These are phyloP conservation scores for Agroathelia rolfsii DNA, from an alignment of 1,284 basidiomycete species.

Conservation along the genomic window DNA sequence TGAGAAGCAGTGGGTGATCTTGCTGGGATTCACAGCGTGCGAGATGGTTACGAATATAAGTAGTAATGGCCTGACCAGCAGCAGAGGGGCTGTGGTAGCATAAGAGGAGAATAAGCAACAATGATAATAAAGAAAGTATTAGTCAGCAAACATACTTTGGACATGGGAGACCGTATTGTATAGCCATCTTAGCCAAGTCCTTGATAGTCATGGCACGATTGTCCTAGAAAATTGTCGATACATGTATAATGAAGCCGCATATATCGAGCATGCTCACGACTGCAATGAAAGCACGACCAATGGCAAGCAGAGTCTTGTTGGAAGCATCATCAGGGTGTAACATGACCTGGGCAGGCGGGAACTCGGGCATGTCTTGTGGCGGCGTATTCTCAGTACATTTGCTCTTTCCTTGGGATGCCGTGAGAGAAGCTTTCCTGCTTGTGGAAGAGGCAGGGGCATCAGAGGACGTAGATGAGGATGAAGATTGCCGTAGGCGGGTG, in stretches of 20 bases:
- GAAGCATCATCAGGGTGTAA: constrained; percentile 63
- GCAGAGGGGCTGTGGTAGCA: constrained; percentile 47
- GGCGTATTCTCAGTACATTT: too few relatives aligned
- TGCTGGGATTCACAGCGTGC: constrained; percentile 58
- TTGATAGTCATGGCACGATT: constrained; percentile 78
- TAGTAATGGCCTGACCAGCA: constrained; percentile 69
- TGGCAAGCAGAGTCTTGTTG: constrained; percentile 60
- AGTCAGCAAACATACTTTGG: constrained; percentile 50
- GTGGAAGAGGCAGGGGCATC: too few relatives aligned
- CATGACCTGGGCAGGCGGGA: constrained; percentile 51
- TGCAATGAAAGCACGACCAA: constrained; percentile 60
- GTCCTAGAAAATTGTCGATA: constrained; percentile 45
- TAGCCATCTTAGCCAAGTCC: constrained; percentile 63
- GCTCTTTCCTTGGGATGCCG: too few relatives aligned
- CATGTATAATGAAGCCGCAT: constrained; percentile 10
- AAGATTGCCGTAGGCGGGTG: constrained; percentile 35
- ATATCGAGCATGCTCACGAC: constrained; percentile 45
- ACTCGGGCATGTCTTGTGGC: too few relatives aligned
- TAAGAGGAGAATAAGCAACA: too few relatives aligned
- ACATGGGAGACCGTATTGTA: constrained; percentile 53
- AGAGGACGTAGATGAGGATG: too few relatives aligned
- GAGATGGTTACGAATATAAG: constrained; percentile 64
- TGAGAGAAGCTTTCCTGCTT: too few relatives aligned
- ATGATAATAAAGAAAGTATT: too few relatives aligned
- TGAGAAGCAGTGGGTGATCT: constrained; percentile 62